These are phyloP conservation scores for Yamadazyma sp. DNA, from an alignment of 805 yeast genomes.

Conservation along the genomic window DNA sequence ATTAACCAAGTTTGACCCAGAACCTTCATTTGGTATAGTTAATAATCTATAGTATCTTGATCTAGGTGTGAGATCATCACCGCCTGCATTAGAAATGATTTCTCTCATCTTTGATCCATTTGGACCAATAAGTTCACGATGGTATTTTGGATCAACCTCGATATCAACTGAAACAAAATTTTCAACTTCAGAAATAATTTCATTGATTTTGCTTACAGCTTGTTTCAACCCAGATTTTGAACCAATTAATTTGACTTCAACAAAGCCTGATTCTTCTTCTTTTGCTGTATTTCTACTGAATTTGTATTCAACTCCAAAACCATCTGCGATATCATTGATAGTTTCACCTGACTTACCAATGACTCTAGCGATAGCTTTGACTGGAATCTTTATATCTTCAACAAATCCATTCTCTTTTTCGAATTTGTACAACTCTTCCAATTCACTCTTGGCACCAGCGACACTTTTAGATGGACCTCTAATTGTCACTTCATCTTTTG, in stretches of 20 bases:
- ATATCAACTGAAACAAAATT: conserved; percentile 57
- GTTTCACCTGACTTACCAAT: conserved; percentile 88
- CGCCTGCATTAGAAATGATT: conserved; percentile 76
- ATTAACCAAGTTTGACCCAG: conserved; percentile 56
- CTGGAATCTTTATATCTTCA: conserved; percentile 63
- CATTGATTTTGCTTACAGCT: conserved; percentile 62
- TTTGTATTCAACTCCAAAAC: conserved; percentile 56
- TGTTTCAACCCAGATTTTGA: conserved; percentile 69
- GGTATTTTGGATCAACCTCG: conserved; percentile 70
- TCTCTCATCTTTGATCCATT: conserved; percentile 72
- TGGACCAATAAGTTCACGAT: conserved; percentile 73
- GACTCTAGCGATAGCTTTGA: conserved; percentile 72
- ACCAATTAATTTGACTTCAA: conserved; percentile 72
- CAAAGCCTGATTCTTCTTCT: conserved; percentile 48
- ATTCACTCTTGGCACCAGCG: conserved; percentile 75
- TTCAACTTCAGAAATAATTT: conserved; percentile 61
- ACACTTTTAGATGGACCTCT: conserved; percentile 93
- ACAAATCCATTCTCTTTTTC: conserved; percentile 83
- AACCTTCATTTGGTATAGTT: conserved; percentile 65
- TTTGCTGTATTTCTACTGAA: conserved; percentile 40
- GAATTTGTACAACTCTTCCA: conserved; percentile 76
- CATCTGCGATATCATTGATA: conserved; percentile 75
- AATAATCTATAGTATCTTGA: conserved; percentile 52
- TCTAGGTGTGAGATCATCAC: conserved; percentile 46
- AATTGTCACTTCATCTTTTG: conserved; percentile 61